phyloP scores from a whole-genome alignment of 2,329 filamentous ascomycete genomes.

The Metarhizium rileyi region DNA sequence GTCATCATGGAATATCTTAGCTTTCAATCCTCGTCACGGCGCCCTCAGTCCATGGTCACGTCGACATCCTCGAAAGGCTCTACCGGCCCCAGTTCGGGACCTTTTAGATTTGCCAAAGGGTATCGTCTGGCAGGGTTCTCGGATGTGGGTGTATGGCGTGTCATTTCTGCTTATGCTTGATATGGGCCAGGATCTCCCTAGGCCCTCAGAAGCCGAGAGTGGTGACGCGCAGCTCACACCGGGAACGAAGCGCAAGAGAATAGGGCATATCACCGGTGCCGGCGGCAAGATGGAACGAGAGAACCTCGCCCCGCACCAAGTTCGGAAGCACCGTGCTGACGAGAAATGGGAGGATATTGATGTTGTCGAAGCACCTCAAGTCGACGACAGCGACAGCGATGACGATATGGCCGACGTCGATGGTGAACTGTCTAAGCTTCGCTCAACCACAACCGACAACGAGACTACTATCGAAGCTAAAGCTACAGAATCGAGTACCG shows the following conservation, averaged over 20 bases:
- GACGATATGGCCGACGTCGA: slow-evolving; percentile 26
- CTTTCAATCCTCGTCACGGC: slow-evolving; percentile 72
- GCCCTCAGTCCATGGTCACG: slow-evolving; percentile 77
- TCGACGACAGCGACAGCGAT: slow-evolving; percentile 25
- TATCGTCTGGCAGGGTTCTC: slow-evolving; percentile 67
- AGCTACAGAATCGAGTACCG: slow-evolving; percentile 11
- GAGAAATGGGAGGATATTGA: slow-evolving; percentile 30
- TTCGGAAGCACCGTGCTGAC: slow-evolving; percentile 30
- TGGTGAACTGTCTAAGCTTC: slow-evolving; percentile 25
- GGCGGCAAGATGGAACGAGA: slow-evolving; percentile 41
- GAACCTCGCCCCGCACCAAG: slow-evolving; percentile 32
- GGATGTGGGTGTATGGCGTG: slow-evolving; percentile 80
- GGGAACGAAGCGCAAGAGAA: slow-evolving; percentile 46
- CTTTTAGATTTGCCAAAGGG: slow-evolving; percentile 76
- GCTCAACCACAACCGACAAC: slow-evolving; percentile 14
- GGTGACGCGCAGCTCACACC: slow-evolving; percentile 17
- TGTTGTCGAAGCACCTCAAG: slow-evolving; percentile 28
- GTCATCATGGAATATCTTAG: slow-evolving; percentile 54
- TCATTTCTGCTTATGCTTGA: slow-evolving; percentile 92
- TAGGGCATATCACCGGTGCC: slow-evolving; percentile 37
- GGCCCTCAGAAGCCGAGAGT: slow-evolving; percentile 19
- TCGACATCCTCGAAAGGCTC: slow-evolving; percentile 63
- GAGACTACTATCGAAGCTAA: slow-evolving; percentile 8
- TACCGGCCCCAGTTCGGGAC: slow-evolving; percentile 65
- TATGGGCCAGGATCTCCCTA: slow-evolving; percentile 57